Conservation (phyloP, 129 eudicot species). For the Kitagawia praeruptora region DNA sequence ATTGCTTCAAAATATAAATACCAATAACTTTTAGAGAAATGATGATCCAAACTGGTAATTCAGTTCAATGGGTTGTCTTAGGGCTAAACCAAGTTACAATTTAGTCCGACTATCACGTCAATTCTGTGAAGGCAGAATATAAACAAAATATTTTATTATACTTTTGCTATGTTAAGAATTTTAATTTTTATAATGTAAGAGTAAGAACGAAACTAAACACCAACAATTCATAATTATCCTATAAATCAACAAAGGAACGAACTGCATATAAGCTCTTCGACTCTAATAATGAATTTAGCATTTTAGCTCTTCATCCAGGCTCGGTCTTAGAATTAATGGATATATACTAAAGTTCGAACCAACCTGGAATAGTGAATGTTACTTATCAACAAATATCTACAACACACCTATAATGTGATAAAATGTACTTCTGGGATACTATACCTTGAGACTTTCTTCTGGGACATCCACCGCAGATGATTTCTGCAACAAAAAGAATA, state of each 20-base stretch:
- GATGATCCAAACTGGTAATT: neutral
- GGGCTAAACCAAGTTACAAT: neutral
- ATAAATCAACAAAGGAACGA: neutral
- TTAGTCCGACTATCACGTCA: neutral
- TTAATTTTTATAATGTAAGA: no score
- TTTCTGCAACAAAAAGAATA: constrained; percentile 48
- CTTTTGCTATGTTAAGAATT: no score
- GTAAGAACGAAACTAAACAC: neutral
- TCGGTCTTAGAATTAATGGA: neutral
- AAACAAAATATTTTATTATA: no score
- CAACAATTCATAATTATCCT: neutral
- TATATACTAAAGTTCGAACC: neutral
- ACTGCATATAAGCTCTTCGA: neutral
- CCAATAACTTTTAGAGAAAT: neutral
- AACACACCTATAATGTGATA: constrained; percentile 3
- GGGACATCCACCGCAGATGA: constrained; percentile 65
- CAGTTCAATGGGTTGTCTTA: neutral
- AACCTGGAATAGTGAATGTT: neutral
- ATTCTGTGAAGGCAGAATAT: neutral
- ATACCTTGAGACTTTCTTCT: constrained; percentile 85
- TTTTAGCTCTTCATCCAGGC: neutral
- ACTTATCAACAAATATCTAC: neutral
- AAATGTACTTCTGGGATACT: constrained; percentile 12
- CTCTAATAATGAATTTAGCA: neutral
- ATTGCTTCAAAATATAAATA: neutral